These are phyloP conservation scores for Darksidea phi DNA, from an alignment of 495 filamentous ascomycete genomes.

Conservation along the genomic window DNA sequence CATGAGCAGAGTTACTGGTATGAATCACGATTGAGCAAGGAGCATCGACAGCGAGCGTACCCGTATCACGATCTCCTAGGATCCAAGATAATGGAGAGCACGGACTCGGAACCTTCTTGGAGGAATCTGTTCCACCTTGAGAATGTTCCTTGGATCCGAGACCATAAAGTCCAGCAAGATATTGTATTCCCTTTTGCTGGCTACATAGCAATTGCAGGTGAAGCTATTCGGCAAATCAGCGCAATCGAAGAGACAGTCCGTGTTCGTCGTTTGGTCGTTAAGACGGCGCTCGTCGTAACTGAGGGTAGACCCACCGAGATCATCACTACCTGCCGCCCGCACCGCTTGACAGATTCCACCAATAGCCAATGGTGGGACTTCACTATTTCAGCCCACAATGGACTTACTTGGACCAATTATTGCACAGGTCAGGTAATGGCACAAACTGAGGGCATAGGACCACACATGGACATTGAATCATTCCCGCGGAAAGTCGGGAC, in stretches of 20 bases:
- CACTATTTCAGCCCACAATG: neutral
- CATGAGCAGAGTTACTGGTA: neutral
- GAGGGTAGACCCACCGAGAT: neutral
- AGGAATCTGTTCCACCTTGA: neutral
- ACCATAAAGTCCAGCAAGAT: neutral
- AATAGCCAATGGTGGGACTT: constrained; percentile 11
- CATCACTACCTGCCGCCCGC: constrained; percentile 3
- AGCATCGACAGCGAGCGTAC: neutral
- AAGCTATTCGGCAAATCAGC: neutral
- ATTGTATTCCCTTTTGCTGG: neutral
- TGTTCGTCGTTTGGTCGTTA: neutral
- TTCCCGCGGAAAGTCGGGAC: too few relatives aligned
- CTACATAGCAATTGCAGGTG: neutral
- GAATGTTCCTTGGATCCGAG: neutral
- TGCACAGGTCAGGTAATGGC: neutral
- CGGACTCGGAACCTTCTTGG: neutral
- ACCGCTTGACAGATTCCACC: neutral
- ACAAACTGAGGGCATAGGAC: too few relatives aligned
- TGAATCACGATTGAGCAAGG: neutral
- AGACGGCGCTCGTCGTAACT: neutral
- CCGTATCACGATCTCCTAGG: neutral
- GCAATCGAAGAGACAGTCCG: neutral
- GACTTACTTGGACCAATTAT: constrained; percentile 2
- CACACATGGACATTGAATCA: too few relatives aligned
- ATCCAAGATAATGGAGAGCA: neutral